Base-by-base conservation (phyloP, 345 rosid species). In the Atalantia buxifolia region DNA sequence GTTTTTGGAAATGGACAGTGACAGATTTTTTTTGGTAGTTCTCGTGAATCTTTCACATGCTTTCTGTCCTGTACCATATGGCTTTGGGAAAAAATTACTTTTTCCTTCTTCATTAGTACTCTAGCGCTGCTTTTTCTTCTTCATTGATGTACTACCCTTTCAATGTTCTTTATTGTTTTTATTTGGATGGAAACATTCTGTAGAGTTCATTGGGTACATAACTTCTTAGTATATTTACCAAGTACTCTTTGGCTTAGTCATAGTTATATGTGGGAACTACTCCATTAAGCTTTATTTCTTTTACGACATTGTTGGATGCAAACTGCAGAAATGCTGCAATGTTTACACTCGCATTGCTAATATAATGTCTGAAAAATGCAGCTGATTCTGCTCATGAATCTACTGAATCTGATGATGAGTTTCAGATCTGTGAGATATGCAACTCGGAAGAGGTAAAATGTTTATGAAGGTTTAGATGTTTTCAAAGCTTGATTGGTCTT, bases 351-450 rank as follows among this genome's bases (percentile, higher is more conserved):
- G 18, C 35, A 8, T 53, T 76, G 27, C 55, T 75, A 48, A 68
- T 67, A 50, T 27, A 2, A 36, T 66, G 28, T 71, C 57, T 83
- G 56, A 74, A 78, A 59, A 72, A 81, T 86, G 90, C 91, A 95
- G 99, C 90, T 83, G 98, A 91, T 63, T 91, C 99, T 84, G 91
- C 80, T 18, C 87, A 82, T 28, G 97, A 91, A 66, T 92, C 98
- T 77, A 78, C 88, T 69, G 99, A 92, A 86, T 96, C 99, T 48
- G 97, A 93, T 88, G 99, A 96, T 30, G 99, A 96, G 88, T 96
- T 93, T 91, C 99, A 93, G 87, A 93, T 96, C 67, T 96, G 99
- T 83, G 94, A 87, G 82, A 89, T 96, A 74, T 96, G 98, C 93
- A 96, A 86, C 76, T 73, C 80, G 76, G 99, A 96, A 87, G 97